Conservation (phyloP, 495 filamentous ascomycete species). For the Podospora sp. region DNA sequence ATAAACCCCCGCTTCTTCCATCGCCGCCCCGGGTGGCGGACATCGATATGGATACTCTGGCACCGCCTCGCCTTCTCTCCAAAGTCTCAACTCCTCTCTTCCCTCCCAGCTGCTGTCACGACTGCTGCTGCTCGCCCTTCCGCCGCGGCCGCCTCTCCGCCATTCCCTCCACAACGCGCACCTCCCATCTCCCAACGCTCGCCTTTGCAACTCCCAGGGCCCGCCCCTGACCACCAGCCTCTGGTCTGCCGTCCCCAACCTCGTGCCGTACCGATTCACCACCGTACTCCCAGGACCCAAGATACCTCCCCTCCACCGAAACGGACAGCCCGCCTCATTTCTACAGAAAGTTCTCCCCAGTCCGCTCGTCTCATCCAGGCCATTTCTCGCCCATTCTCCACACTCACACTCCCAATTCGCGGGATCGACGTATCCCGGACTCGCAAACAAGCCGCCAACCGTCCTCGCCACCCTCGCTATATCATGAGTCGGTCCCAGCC, state of each 20-base stretch:
- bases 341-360: slow-evolving; percentile 24
- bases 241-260: slow-evolving; percentile 38
- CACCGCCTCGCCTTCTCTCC: slow-evolving; percentile 26
- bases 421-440: slow-evolving; percentile 31
- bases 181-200: slow-evolving; percentile 27
- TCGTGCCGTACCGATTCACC: slow-evolving; percentile 34
- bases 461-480: slow-evolving; percentile 24
- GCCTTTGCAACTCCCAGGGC: slow-evolving; percentile 34
- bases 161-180: slow-evolving; percentile 25
- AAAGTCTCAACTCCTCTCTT: slow-evolving; percentile 12
- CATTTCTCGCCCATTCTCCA: slow-evolving; percentile 33
- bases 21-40: neutral
- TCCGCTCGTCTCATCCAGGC: slow-evolving; percentile 19
- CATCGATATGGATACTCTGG: neutral
- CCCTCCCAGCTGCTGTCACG: neutral
- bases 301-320: slow-evolving; percentile 6
- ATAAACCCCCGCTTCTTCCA: neutral
- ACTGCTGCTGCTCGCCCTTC: neutral
- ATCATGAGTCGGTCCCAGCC: slow-evolving; percentile 9
- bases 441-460: slow-evolving; percentile 28
- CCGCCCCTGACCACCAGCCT: slow-evolving; percentile 22
- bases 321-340: slow-evolving; percentile 16
- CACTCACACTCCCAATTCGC: slow-evolving; percentile 35
- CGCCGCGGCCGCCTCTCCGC: slow-evolving; percentile 2
- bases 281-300: slow-evolving; percentile 26